phyloP scores from a whole-genome alignment of 1,284 basidiomycete species.

The Sanghuangporus weigelae region DNA sequence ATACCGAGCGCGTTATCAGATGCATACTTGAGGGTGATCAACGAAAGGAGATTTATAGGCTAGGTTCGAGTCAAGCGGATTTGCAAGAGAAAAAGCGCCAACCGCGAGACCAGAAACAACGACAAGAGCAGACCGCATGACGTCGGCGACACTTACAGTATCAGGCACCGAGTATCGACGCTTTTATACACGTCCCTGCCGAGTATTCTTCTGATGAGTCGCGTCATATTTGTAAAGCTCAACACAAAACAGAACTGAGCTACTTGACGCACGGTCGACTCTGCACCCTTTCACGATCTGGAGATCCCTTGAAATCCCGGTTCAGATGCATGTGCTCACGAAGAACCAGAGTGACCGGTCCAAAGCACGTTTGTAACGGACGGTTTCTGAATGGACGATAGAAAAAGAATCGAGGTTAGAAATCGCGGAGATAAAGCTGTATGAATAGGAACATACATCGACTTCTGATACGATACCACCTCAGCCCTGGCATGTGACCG shows the following conservation, averaged over 20 bases:
- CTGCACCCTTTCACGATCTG: neutral
- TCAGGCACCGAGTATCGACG: neutral
- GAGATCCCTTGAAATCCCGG: neutral
- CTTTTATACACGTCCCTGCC: neutral
- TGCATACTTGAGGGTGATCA: constrained; percentile 35
- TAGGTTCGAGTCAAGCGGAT: constrained; percentile 39
- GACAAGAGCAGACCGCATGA: neutral
- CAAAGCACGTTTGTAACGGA: neutral
- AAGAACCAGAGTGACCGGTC: neutral
- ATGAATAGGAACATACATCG: neutral
- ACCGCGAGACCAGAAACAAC: neutral
- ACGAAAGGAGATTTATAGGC: constrained; percentile 46
- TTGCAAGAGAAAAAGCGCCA: neutral
- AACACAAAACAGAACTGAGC: neutral
- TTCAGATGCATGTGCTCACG: neutral
- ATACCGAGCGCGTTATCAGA: neutral
- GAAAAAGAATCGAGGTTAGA: neutral
- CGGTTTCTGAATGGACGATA: neutral
- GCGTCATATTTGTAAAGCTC: neutral
- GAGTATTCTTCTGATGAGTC: neutral
- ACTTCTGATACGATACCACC: neutral
- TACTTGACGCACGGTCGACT: neutral
- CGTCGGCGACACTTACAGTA: neutral
- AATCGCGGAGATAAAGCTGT: neutral
- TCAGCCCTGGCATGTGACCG: neutral